Percentiles rank a stretch among this genome's conserved stretches.
phyloP scores from a whole-genome alignment of 2,329 filamentous ascomycete genomes.

The Sarocladium kiliense region DNA sequence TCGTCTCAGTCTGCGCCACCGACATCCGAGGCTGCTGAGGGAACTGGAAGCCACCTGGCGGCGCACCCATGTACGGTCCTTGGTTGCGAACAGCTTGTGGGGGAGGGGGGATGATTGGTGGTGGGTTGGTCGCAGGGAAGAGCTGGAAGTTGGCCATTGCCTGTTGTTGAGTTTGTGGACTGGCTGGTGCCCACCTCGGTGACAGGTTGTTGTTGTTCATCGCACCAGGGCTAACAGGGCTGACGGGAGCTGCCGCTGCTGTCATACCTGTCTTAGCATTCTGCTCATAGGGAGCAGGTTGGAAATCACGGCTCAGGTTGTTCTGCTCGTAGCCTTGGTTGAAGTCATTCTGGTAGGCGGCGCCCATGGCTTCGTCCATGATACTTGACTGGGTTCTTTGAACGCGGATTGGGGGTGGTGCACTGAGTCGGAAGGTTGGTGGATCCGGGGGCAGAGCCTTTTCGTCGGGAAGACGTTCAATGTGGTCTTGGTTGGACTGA shows the following conservation, averaged over 20 bases:
- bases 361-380: conserved; percentile 8
- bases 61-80: neutral
- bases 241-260: neutral
- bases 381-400: neutral
- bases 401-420: neutral
- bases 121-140: neutral
- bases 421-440: conserved; percentile 2
- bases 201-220: neutral
- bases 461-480: conserved; percentile 5
- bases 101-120: neutral
- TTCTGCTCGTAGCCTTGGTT: neutral
- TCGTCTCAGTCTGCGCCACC: neutral
- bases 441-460: conserved; percentile 1
- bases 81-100: neutral
- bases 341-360: conserved; percentile 1
- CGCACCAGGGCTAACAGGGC: neutral
- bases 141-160: conserved; percentile 4
- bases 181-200: neutral
- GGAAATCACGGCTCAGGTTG: neutral
- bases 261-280: neutral
- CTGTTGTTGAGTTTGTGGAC: neutral
- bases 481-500: neutral
- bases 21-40: neutral
- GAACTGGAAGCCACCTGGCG: neutral
- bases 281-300: neutral